Evolutionary conservation across 345 rosid species (phyloP).

Genomic region (Camelina neglecta): DNA sequence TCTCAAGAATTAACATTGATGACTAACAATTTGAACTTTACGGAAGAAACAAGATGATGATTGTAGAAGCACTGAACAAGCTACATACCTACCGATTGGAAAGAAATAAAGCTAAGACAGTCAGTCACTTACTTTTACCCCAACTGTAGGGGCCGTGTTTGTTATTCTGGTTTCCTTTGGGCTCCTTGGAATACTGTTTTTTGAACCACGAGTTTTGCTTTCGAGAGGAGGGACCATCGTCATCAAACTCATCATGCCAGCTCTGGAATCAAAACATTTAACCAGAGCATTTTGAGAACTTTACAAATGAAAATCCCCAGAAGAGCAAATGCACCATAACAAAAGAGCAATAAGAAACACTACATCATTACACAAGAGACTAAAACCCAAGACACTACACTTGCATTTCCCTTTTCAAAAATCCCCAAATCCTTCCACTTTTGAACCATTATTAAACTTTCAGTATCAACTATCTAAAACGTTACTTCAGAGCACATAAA

Average conservation of each 20-base stretch:
- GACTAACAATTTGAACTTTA: background rate
- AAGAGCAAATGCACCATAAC: background rate
- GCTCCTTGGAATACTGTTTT: conserved; percentile 52
- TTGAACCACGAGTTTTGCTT: conserved; percentile 67
- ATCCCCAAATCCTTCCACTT: conserved; percentile 5
- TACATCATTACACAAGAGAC: conserved; percentile 19
- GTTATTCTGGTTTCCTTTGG: conserved; percentile 47
- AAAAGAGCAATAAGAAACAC: conserved; percentile 21
- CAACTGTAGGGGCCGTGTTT: conserved; percentile 46
- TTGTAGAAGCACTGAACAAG: conserved; percentile 6
- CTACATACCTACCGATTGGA: background rate
- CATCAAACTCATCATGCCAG: conserved; percentile 56
- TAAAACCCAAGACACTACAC: conserved; percentile 3
- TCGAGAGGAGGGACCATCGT: conserved; percentile 51
- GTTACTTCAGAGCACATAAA: conserved; percentile 5
- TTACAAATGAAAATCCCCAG: background rate
- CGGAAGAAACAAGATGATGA: background rate
- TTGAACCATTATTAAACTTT: background rate
- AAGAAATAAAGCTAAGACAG: conserved; percentile 2
- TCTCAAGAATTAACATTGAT: too few species aligned
- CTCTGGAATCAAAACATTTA: conserved; percentile 50
- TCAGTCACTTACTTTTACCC: conserved; percentile 62
- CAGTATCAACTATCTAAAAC: background rate
- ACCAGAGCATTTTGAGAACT: background rate
- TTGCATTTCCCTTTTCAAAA: background rate